Evolutionary conservation across 2,329 filamentous ascomycete genomes (phyloP).

Genomic region (Neopestalotiopsis sp.): DNA sequence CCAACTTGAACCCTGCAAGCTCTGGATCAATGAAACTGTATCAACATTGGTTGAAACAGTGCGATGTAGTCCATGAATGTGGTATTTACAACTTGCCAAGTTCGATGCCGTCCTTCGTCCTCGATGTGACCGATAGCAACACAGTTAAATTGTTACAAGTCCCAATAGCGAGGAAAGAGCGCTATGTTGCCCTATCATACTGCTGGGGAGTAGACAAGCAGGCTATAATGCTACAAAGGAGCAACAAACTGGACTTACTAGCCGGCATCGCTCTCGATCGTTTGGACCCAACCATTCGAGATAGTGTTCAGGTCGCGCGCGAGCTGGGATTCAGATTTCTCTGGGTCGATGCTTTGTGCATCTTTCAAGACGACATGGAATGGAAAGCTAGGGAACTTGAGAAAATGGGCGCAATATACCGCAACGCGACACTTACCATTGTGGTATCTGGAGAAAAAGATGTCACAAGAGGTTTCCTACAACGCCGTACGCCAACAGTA

Average conservation of each 20-base stretch:
- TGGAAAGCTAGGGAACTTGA: slow-evolving; percentile 6
- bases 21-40: slow-evolving; percentile 9
- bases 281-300: neutral
- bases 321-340: slow-evolving; percentile 9
- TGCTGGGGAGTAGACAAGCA: slow-evolving; percentile 3
- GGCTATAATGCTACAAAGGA: neutral
- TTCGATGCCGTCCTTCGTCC: slow-evolving; percentile 6
- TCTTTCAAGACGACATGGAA: slow-evolving; percentile 14
- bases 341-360: slow-evolving; percentile 19
- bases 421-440: slow-evolving; percentile 13
- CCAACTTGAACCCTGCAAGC: slow-evolving; percentile 7
- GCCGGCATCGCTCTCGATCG: neutral
- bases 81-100: neutral
- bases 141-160: slow-evolving; percentile 2
- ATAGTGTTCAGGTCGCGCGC: slow-evolving; percentile 1
- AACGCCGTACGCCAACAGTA: neutral
- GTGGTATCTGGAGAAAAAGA: slow-evolving; percentile 8
- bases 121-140: slow-evolving; percentile 8
- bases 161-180: neutral
- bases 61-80: slow-evolving; percentile 1
- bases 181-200: slow-evolving; percentile 12
- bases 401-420: slow-evolving; percentile 11
- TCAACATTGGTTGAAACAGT: slow-evolving; percentile 10
- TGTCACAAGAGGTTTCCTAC: slow-evolving; percentile 13
- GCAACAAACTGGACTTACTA: neutral